Evolutionary conservation across 371 early-diverging fungal genomes (phyloP).

Genomic region (Blastocladiella emersonii): DNA sequence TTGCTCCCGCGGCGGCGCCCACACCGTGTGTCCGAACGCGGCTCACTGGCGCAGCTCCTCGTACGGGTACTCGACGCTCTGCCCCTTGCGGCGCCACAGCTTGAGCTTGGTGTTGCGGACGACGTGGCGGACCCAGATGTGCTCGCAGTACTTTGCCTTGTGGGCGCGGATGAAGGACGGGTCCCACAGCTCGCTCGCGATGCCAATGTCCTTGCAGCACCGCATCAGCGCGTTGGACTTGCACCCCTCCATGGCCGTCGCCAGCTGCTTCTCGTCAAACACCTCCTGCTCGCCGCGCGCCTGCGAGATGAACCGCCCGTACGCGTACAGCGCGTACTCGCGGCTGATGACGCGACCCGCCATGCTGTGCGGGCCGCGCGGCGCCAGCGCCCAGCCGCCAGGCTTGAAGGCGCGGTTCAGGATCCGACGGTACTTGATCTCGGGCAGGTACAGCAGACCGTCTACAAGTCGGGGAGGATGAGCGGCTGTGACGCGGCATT

Average conservation of each 20-base stretch:
- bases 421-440: conserved; percentile 91
- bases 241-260: conserved; percentile 83
- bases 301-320: conserved; percentile 64
- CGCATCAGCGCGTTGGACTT: conserved; percentile 91
- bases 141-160: conserved; percentile 61
- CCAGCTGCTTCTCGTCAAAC: conserved; percentile 53
- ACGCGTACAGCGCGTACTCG: conserved; percentile 80
- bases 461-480: conserved; percentile 29
- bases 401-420: conserved; percentile 91
- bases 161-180: conserved; percentile 73
- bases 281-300: conserved; percentile 94
- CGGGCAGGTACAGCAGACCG: conserved; percentile 83
- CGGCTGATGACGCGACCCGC: conserved; percentile 61
- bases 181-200: conserved; percentile 92
- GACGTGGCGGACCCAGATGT: conserved; percentile 61
- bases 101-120: conserved; percentile 52
- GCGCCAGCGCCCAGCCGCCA: conserved; percentile 86
- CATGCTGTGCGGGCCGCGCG: conserved; percentile 79
- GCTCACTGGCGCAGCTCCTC: conserved; percentile 18
- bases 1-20: too few relatives aligned
- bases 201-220: conserved; percentile 93
- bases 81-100: conserved; percentile 72
- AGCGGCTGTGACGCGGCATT: background rate
- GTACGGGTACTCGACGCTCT: conserved; percentile 42
- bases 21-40: too few relatives aligned